Conservation (phyloP, 2,329 filamentous ascomycete species). For the Aspergillus awamori region DNA sequence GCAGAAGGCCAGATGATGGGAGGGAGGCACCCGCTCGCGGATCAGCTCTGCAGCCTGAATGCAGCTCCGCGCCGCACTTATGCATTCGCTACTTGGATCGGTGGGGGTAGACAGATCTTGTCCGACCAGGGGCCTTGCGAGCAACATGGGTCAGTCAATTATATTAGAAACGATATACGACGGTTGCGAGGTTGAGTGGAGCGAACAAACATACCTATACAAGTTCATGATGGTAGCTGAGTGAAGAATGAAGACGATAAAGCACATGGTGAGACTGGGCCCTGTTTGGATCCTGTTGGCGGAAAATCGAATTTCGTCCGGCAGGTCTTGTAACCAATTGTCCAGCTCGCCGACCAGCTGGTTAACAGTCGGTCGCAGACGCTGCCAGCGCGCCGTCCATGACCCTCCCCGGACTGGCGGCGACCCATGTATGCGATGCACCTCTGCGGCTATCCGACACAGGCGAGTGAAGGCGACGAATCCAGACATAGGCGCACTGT, state of each 20-base stretch:
- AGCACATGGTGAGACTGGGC: slow-evolving; percentile 4
- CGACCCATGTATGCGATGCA: background rate
- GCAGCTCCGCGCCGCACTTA: slow-evolving; percentile 4
- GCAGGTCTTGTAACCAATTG: background rate
- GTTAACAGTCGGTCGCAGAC: background rate
- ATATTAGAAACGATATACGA: no score
- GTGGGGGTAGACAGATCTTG: no score
- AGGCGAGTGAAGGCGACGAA: slow-evolving; percentile 1
- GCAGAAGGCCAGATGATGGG: slow-evolving; percentile 7
- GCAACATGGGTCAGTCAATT: no score
- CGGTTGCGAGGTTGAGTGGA: no score
- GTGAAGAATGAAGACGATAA: slow-evolving; percentile 1
- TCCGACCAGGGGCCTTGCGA: no score
- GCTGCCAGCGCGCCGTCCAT: background rate
- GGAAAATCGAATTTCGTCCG: background rate
- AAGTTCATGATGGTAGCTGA: background rate
- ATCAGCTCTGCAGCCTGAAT: slow-evolving; percentile 7
- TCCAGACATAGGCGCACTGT: slow-evolving; percentile 2
- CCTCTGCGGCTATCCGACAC: background rate
- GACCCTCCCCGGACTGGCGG: background rate
- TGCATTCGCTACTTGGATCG: background rate
- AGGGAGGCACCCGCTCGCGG: slow-evolving; percentile 1
- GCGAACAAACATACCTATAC: background rate
- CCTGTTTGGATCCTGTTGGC: background rate
- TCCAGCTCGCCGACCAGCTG: background rate